Percentiles rank a stretch among this genome's conserved stretches.
Evolutionary conservation across 75 land plant genomes (phyloP).

Genomic region (Pinus taeda): DNA sequence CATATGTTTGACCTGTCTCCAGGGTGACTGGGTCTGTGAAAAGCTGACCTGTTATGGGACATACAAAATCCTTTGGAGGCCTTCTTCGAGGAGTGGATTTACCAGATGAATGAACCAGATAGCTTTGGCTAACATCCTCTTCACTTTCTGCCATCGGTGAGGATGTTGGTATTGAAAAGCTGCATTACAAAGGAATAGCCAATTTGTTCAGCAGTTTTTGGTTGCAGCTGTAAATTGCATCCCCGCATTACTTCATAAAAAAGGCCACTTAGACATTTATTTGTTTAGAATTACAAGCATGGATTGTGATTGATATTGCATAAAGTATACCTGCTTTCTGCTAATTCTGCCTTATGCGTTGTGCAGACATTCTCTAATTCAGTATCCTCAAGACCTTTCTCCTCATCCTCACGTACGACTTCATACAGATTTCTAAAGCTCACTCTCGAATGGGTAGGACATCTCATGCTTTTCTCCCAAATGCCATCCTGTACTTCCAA

Average conservation of each 20-base stretch:
- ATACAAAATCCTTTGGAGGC: conserved; percentile 71
- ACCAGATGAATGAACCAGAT: conserved; percentile 20
- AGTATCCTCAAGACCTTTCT: neutral
- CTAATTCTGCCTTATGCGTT: neutral
- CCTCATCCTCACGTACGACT: neutral
- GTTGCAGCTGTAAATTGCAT: neutral
- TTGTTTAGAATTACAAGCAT: neutral
- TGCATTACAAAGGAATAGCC: neutral
- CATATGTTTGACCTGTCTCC: conserved; percentile 70
- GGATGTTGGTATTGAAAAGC: neutral
- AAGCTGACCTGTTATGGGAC: conserved; percentile 55
- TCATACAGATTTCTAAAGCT: neutral
- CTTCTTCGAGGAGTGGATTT: conserved; percentile 16
- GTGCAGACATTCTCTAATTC: neutral
- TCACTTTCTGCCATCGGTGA: conserved; percentile 20
- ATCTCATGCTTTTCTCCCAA: too few relatives aligned
- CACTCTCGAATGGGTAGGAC: too few relatives aligned
- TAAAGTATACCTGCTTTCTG: conserved; percentile 5
- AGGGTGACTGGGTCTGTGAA: conserved; percentile 67
- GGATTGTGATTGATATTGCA: neutral
- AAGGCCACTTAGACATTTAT: neutral
- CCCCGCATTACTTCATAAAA: neutral
- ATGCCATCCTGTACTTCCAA: neutral
- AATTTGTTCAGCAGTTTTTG: neutral
- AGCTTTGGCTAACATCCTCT: conserved; percentile 27